Evolutionary conservation across 2,329 filamentous ascomycete genomes (phyloP).

Genomic region (Epichloe sp.): DNA sequence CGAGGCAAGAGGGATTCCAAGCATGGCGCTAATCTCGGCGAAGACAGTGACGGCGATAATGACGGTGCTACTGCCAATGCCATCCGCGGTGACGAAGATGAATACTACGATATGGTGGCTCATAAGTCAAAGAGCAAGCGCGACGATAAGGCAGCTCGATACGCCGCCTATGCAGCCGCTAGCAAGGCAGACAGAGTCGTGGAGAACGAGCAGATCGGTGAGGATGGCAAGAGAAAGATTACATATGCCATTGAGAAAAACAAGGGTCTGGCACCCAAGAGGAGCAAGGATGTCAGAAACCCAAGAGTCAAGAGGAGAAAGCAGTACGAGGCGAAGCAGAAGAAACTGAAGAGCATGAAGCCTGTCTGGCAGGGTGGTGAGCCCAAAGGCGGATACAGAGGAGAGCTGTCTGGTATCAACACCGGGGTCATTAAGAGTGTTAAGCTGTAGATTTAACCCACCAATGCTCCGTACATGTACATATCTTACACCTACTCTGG

Average conservation of each 20-base stretch:
- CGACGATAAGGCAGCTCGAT: conserved; percentile 52
- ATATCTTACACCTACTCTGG: neutral
- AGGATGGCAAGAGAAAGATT: conserved; percentile 84
- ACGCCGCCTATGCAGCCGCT: conserved; percentile 44
- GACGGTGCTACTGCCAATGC: conserved; percentile 34
- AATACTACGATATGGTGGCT: conserved; percentile 85
- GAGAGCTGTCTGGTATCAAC: conserved; percentile 93
- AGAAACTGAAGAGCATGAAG: conserved; percentile 85
- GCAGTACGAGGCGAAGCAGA: conserved; percentile 93
- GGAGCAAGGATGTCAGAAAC: conserved; percentile 91
- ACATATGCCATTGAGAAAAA: conserved; percentile 94
- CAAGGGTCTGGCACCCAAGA: conserved; percentile 78
- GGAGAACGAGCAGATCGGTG: conserved; percentile 55
- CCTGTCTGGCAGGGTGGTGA: conserved; percentile 77
- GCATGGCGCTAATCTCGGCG: conserved; percentile 53
- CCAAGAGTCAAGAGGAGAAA: conserved; percentile 96
- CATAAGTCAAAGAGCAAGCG: conserved; percentile 56
- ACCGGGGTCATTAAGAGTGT: conserved; percentile 83
- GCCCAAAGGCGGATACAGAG: conserved; percentile 72
- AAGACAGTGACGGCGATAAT: conserved; percentile 57
- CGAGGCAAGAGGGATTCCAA: conserved; percentile 56
- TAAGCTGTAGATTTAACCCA: conserved; percentile 51
- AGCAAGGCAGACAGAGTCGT: conserved; percentile 51
- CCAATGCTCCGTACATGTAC: neutral
- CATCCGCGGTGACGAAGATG: conserved; percentile 48